phyloP scores from a whole-genome alignment of 1,284 basidiomycete species.

The Boletus hoseneyae region DNA sequence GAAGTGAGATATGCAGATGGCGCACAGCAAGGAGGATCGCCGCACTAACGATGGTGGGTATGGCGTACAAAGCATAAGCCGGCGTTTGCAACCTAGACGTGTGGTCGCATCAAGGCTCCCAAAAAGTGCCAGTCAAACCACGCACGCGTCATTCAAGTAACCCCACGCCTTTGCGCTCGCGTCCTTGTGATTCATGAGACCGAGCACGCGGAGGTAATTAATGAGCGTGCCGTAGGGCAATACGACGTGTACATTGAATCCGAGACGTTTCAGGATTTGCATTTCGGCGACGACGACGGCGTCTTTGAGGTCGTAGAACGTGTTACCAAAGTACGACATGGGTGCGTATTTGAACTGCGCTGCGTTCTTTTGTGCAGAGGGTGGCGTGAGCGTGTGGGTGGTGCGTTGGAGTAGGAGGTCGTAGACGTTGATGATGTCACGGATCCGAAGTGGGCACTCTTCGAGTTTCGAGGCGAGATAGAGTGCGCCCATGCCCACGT shows the following conservation, averaged over 20 bases:
- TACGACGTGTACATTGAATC: slow-evolving; percentile 86
- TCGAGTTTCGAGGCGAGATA: slow-evolving; percentile 96
- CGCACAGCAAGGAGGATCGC: slow-evolving; percentile 77
- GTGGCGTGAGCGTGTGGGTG: slow-evolving; percentile 19
- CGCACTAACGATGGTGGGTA: slow-evolving; percentile 86
- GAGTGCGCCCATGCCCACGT: slow-evolving; percentile 89
- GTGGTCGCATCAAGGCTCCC: neutral
- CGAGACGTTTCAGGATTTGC: slow-evolving; percentile 93
- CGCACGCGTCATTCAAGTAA: slow-evolving; percentile 88
- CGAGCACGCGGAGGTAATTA: slow-evolving; percentile 92
- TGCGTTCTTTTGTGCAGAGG: slow-evolving; percentile 28
- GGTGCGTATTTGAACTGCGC: slow-evolving; percentile 70
- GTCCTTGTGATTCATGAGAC: slow-evolving; percentile 66
- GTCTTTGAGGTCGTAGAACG: slow-evolving; percentile 87
- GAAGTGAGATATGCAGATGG: slow-evolving; percentile 67
- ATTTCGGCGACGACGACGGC: slow-evolving; percentile 93
- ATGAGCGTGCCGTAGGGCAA: slow-evolving; percentile 93
- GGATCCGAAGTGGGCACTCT: slow-evolving; percentile 87
- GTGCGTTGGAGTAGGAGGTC: slow-evolving; percentile 75
- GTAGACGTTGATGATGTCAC: slow-evolving; percentile 94
- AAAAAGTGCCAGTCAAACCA: slow-evolving; percentile 8
- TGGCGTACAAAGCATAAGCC: slow-evolving; percentile 83
- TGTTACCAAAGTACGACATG: slow-evolving; percentile 81
- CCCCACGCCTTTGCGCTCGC: slow-evolving; percentile 84
- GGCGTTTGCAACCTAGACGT: slow-evolving; percentile 78